Evolutionary conservation across 1,284 basidiomycete genomes (phyloP), one percentile per base, ranked within the genome.

Genomic region (Anthracocystis panici-leucophaei): DNA sequence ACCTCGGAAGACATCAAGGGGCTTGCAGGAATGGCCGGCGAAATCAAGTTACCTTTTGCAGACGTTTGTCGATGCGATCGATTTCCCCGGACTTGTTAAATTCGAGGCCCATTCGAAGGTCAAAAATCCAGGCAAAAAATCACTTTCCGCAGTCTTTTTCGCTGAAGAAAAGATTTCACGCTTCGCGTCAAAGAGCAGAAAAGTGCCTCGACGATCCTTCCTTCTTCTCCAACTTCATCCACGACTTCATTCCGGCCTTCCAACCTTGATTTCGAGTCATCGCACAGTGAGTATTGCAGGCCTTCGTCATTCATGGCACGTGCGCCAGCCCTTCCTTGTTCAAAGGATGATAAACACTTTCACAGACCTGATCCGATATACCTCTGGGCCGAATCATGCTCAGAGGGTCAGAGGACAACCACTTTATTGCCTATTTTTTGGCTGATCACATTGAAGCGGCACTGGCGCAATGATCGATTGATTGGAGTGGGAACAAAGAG

Each of bases 291-390:
- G 62, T 64, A 21, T 41, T 11, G 10, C 41, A 53, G 8, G 14
- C 44, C 20, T 27, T 21, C 48, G 21, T 11, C n/a, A 44, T 38
- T 45, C 21, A 46, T 35, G 29, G 42, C 41, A 25, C 6, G n/a
- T 29, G 52, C 57, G 20, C 18, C 11, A 20, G 21, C 31, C 46
- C 33, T 50, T 21, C 48, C 53, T 56, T 58, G 56, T 58, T 68
- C 50, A 54, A 40, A 75, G 49, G 73, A 75, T 75, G 73, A 75
- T 16, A 75, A 62, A 52, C 44, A 70, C 59, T 71, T 70, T 70
- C 73, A 75, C 73, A 75, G 73, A 75, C 73, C 73, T 75, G 73
- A 75, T 75, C 73, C 73, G 73, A 75, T 57, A 70, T 45, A 70
- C 48, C 66, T 65, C 55, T 63, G 40, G 10, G 55, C 57, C 62